Evolutionary conservation across 148 eudicot genomes (phyloP), one percentile per base, ranked within the genome.

Genomic region (Polygonum maritimum): DNA sequence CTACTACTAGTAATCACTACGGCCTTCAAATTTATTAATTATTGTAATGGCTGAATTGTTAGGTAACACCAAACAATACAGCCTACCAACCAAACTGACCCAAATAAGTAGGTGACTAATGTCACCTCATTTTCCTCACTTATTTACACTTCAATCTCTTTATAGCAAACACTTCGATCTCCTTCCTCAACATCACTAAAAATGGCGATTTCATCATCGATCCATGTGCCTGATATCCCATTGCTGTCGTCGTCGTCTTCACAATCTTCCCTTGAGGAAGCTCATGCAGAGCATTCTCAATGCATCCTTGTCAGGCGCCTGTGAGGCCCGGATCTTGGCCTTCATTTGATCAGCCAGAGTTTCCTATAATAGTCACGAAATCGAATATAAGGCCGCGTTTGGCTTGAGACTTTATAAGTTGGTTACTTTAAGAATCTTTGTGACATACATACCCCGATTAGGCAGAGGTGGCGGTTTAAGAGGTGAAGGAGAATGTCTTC

Each of bases 401-500:
- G 62, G 21, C 21, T 4, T 52, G 58, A 18, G 18, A 52, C 1
- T 16, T 4, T 7, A 16, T 15, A 16, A 5, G 21, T 16, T 54
- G n/a, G 31, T 26, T 26, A 26, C 31, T 26, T 15, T 15, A 54
- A 54, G 21, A 16, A 48, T 49, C 35, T 31, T 62, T 62, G 38
- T 22, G 69, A 26, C 31, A 26, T 26, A 35, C 38, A 26, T 84
- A 91, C 93, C 97, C n/a, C 36, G 6, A 94, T 89, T 38, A 71
- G 65, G 9, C 80, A 88, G 3, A 80, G 79, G 31, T 90, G 92
- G 51, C 91, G 91, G 70, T 89, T 92, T 15, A 94, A 81, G 12
- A 94, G 82, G 81, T 94, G 89, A 62, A 83, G 82, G 31, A 94
- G 90, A 78, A 94, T 94, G 83, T 90, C 98, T 18, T 79, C 79